These are phyloP conservation scores for Oryza glaberrima DNA, from an alignment of 176 grass and related monocot genomes.

Conservation along the genomic window DNA sequence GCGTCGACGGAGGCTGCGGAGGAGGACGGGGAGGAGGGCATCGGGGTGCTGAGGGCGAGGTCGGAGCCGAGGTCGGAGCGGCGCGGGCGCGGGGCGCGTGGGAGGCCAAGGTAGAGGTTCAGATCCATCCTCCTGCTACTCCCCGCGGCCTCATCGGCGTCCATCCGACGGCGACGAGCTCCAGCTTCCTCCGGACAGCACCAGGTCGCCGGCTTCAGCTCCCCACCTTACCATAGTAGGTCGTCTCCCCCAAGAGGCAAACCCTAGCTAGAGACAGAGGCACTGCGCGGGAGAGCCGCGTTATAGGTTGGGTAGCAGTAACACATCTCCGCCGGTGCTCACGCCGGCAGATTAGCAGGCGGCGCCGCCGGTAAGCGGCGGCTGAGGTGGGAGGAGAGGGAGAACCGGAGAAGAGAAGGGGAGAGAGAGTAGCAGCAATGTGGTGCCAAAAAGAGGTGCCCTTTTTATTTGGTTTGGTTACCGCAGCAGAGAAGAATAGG, in stretches of 20 bases:
- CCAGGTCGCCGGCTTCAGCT: neutral
- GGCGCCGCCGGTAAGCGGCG: neutral
- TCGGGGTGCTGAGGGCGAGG: conserved; percentile 82
- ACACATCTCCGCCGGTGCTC: neutral
- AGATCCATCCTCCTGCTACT: conserved; percentile 91
- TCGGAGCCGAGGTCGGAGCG: conserved; percentile 92
- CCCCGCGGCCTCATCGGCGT: conserved; percentile 57
- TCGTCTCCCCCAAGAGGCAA: conserved; percentile 23
- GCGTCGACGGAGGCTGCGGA: conserved; percentile 66
- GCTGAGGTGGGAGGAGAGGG: neutral
- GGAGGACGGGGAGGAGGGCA: conserved; percentile 70
- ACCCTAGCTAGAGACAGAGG: conserved; percentile 39
- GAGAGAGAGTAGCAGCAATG: neutral
- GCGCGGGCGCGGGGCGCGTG: conserved; percentile 67
- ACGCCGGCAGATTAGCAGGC: neutral
- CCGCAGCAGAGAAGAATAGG: neutral
- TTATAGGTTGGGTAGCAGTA: neutral
- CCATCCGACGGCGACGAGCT: conserved; percentile 47
- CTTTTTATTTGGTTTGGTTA: neutral
- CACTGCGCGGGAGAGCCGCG: neutral
- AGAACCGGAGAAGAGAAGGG: neutral
- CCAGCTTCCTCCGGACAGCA: neutral
- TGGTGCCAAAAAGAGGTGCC: neutral
- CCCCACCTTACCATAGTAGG: conserved; percentile 26
- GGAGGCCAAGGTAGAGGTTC: conserved; percentile 95